Evolutionary conservation across 2,329 filamentous ascomycete species (phyloP), one percentile per base, ranked within the genome.

Genomic region (Ilyonectria destructans): DNA sequence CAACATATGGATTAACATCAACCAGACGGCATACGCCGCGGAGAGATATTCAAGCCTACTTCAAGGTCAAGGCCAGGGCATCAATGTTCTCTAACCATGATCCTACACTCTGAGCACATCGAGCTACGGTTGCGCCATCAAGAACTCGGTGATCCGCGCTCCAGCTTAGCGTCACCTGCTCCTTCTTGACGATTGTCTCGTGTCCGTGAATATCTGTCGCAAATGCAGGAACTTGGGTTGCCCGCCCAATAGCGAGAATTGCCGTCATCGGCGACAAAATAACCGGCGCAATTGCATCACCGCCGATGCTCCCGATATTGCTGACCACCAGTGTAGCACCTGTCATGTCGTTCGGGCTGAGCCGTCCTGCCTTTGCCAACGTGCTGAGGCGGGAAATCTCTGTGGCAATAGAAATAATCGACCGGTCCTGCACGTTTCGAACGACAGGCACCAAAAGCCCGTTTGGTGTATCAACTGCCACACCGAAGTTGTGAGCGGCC

Each of bases 401-500:
- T 3, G 40, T 23, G 0, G 63, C 58, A 1, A 69, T 46, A 7
- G 62, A 67, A 1, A 52, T 4, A 2, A 69, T 33, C 0, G 67
- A 69, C 21, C 62, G 63, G 12, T 59, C 12, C 23, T 69, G 67
- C 13, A 69, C 63, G 5, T 69, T 29, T 5, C 51, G 55, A 17
- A 69, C 19, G 10, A 67, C 67, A 3, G 67, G 67, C 17, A 69
- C 67, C 3, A 69, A 12, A 6, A 69, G 63, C 1, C 67, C 67
- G 0, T 60, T 58, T n/a, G 58, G 58, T 6, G 62, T 69, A n/a
- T 67, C 63, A 6, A 69, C 29, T 3, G 67, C 67, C 17, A 69
- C 43, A 4, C 67, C 67, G 6, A 69, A 51, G n/a, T 69, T 67
- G 21, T 69, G 67, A 13, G 58, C 43, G 6, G 29, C 19, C 21